Percentiles rank a stretch among this genome's conserved stretches.
phyloP scores from a whole-genome alignment of 1,284 basidiomycete species.

The Fistulinella cinereoalba region DNA sequence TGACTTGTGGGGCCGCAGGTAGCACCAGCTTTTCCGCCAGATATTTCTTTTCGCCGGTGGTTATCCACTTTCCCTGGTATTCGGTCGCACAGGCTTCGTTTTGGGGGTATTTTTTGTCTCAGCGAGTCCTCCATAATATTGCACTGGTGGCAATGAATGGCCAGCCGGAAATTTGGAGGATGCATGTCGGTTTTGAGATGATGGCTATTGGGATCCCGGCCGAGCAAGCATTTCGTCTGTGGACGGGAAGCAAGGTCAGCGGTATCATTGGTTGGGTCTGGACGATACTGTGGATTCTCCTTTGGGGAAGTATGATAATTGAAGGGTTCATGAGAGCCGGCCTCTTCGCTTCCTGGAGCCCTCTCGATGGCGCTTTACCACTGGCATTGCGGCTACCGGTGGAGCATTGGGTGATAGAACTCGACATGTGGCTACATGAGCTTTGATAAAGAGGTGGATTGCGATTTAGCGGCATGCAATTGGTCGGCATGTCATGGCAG shows the following conservation, averaged over 20 bases:
- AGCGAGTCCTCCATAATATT: conserved; percentile 49
- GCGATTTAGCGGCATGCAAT: no score
- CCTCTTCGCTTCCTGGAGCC: no score
- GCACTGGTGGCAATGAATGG: conserved; percentile 51
- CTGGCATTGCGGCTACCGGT: no score
- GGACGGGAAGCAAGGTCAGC: conserved; percentile 37
- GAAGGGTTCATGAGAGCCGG: conserved; percentile 43
- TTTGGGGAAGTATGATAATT: conserved; percentile 45
- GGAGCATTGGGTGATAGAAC: no score
- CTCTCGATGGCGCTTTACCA: no score
- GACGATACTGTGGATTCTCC: conserved; percentile 46
- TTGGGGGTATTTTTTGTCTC: conserved; percentile 57
- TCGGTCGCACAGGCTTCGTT: conserved; percentile 45
- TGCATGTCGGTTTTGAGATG: conserved; percentile 51
- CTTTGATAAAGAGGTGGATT: no score
- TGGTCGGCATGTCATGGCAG: no score
- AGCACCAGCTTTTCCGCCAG: conserved; percentile 41
- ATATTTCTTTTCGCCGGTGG: conserved; percentile 32
- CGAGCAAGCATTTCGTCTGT: conserved; percentile 36
- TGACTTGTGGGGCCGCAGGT: conserved; percentile 44
- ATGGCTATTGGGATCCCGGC: conserved; percentile 49
- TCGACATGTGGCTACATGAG: no score
- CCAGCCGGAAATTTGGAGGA: conserved; percentile 37
- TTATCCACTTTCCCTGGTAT: conserved; percentile 33
- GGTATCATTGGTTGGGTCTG: conserved; percentile 49